A percentile compares a stretch with the other conserved stretches of the same genome.
These are phyloP conservation scores for Aspergillus brasiliensis DNA, from an alignment of 2,329 filamentous ascomycete species.

Conservation along the genomic window DNA sequence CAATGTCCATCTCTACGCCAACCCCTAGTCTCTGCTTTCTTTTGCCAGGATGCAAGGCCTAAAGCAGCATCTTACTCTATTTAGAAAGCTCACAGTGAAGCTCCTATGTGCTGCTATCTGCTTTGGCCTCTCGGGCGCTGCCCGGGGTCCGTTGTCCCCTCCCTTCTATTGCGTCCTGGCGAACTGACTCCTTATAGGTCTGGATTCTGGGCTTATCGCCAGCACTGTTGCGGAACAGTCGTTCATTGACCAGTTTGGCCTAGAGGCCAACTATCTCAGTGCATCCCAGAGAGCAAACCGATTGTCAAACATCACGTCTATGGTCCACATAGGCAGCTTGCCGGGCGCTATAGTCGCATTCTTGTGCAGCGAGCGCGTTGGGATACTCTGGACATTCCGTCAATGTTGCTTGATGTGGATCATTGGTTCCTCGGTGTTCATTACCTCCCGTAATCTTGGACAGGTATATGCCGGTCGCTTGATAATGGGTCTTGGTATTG, in stretches of 20 bases:
- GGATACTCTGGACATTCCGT: constrained; percentile 27
- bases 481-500: constrained; percentile 36
- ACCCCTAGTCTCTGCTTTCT: not conserved
- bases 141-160: not conserved
- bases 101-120: constrained; percentile 4
- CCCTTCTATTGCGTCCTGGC: not conserved
- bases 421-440: constrained; percentile 33
- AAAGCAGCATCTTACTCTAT: not conserved
- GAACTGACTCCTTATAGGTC: constrained; percentile 12
- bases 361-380: constrained; percentile 30
- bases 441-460: constrained; percentile 31
- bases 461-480: constrained; percentile 36
- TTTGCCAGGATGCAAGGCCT: not conserved
- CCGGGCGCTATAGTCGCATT: constrained; percentile 38
- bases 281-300: constrained; percentile 31
- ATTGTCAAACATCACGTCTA: constrained; percentile 41
- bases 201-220: constrained; percentile 26
- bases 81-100: not conserved
- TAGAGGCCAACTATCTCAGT: constrained; percentile 12
- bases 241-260: constrained; percentile 20
- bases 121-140: constrained; percentile 6
- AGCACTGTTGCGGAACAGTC: constrained; percentile 24
- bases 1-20: not conserved
- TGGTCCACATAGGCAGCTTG: constrained; percentile 45
- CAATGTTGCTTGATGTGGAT: constrained; percentile 24